These are phyloP conservation scores for Ganoderma boninense DNA, from an alignment of 1,284 basidiomycete genomes.

Conservation along the genomic window DNA sequence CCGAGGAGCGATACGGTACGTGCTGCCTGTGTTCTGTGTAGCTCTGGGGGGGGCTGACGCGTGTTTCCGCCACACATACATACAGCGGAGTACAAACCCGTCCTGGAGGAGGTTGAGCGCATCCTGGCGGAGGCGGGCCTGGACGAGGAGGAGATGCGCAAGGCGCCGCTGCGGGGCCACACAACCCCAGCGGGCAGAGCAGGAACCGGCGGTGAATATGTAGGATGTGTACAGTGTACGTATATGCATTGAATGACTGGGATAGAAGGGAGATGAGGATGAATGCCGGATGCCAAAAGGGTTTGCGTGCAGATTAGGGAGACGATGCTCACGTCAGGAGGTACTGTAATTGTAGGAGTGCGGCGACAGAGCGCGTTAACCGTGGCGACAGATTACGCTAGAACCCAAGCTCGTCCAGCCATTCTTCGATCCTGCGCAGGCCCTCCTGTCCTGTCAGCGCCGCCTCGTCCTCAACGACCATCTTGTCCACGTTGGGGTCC, in stretches of 20 bases:
- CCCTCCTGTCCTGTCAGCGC: conserved; percentile 33
- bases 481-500: conserved; percentile 31
- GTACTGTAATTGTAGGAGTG: too few species aligned
- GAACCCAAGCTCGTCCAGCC: conserved; percentile 35
- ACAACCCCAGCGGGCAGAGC: conserved; percentile 51
- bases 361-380: not conserved
- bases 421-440: conserved; percentile 33
- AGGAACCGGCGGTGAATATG: conserved; percentile 65
- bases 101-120: conserved; percentile 83
- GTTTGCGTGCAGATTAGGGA: not conserved
- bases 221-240: too few species aligned
- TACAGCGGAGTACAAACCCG: conserved; percentile 77
- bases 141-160: conserved; percentile 83
- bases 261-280: not conserved
- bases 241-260: not conserved
- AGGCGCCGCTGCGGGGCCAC: conserved; percentile 52
- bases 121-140: conserved; percentile 88
- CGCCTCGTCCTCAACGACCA: conserved; percentile 26
- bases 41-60: not conserved
- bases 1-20: conserved; percentile 61
- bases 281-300: not conserved
- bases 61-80: not conserved
- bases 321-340: not conserved
- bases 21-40: not conserved
- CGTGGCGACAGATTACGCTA: conserved; percentile 1